Evolutionary conservation across 257 asterid species (phyloP), one percentile per base, ranked within the genome.

Genomic region (Plantago major): DNA sequence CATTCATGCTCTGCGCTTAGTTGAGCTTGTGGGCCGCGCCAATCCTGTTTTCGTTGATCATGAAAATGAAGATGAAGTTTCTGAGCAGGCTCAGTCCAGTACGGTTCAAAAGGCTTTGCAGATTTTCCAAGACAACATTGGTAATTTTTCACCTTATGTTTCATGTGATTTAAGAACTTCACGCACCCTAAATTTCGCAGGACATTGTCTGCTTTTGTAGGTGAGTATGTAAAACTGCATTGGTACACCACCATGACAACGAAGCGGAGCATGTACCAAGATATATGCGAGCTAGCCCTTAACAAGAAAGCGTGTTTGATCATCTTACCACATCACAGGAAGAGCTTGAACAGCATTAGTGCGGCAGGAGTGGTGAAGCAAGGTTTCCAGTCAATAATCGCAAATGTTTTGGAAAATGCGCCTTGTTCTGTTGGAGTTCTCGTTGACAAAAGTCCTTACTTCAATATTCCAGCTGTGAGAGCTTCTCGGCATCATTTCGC

Each of bases 401-500:
- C 67, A 4, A 72, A 64, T 26, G 82, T 90, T n/a, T 60, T 90
- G 69, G 57, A 47, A 3, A 78, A 90, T 1, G 88, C 93, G 1
- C 97, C 97, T 66, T 87, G 97, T 76, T 87, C 95, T 3, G 95
- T 90, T 3, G 95, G 87, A 6, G 61, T 90, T 45, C 80, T 83
- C 12, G 75, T 85, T 3, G 82, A 76, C 64, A 73, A 71, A 44
- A 66, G 70, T 42, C 43, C 72, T 4, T 55, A 46, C 68, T 52
- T 45, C 1, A 73, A 14, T 28, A 63, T 66, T 17, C 51, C 67
- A 2, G n/a, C 56, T 43, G 58, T 11, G 48, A 70, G 60, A 12
- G 55, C 42, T n/a, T 64, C 82, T 0, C 26, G 11, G 26, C 71
- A 76, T 60, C 79, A 74, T 11, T 69, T 86, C 44, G 74, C 72